Evolutionary conservation across 208 protist species (phyloP), one percentile per base, ranked within the genome.

Genomic region (Leishmania aethiopica): DNA sequence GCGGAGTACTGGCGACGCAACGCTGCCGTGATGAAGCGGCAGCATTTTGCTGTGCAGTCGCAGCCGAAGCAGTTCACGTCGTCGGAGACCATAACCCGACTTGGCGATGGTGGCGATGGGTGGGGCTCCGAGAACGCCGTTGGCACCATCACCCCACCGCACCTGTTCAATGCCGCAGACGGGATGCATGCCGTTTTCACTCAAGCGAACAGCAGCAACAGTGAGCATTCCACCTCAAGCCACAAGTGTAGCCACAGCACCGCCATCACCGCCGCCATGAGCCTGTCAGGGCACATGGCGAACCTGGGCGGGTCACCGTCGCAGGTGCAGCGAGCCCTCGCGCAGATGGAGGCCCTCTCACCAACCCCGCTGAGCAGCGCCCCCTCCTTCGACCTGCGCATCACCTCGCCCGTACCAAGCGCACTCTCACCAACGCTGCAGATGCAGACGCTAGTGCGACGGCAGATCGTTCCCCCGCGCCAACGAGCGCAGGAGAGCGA

Each of bases 1-100:
- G 78, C 82, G 2, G 85, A 88, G 76, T 95, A 95, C 84, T 95
- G 92, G 92, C 85, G 87, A 7, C 86, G 80, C 66, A 94, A 94
- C 74, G 89, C 84, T 2, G 79, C 76, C 17, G 81, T 84, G 25
- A 79, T 93, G 53, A 78, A 84, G 60, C 85, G 82, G 19, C 74
- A 77, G 47, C 75, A 80, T 42, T 86, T 83, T 71, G 78, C 79
- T 13, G 78, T 82, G 64, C 84, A 82, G 76, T 32, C 78, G 80
- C 80, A 85, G 40, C 84, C 79, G 64, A 53, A 76, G 60, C 40
- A 15, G 8, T 28, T 53, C 67, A 60, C 40, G 42, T 35, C 37
- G 49, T 47, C 32, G 71, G 77, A n/a, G 49, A 72, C 42, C 17
- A 17, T 8, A 1, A 49, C 25, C 59, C 62, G 13, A 40, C 15